phyloP scores from a whole-genome alignment of 345 rosid species.

The Gossypium herbaceum region DNA sequence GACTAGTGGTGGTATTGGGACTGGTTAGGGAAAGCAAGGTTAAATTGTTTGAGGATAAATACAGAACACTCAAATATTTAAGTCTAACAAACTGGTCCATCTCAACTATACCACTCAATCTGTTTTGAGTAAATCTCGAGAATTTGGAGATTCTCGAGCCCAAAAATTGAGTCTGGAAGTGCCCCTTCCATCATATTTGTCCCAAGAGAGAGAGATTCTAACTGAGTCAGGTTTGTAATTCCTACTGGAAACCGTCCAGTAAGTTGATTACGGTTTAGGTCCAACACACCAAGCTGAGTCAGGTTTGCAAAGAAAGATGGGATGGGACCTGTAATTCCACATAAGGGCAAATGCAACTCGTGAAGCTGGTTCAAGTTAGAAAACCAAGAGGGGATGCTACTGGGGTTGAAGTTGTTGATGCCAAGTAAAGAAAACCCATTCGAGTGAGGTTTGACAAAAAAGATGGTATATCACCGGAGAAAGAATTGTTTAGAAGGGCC shows the following conservation, averaged over 20 bases:
- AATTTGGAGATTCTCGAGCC: not conserved
- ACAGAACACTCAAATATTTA: not conserved
- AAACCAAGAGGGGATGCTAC: slow-evolving; percentile 6
- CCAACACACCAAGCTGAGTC: not conserved
- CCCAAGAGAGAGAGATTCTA: not conserved
- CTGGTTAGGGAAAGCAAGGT: not conserved
- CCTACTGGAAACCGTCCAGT: not conserved
- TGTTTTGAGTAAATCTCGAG: not conserved
- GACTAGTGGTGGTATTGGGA: not conserved
- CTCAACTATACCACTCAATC: slow-evolving; percentile 6
- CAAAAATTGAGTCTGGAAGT: slow-evolving; percentile 7
- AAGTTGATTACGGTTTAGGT: not conserved
- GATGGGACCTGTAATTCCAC: not conserved
- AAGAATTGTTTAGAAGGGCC: fast-evolving
- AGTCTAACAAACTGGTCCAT: not conserved
- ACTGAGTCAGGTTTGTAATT: not conserved
- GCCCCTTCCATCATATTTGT: slow-evolving; percentile 5
- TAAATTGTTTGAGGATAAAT: not conserved
- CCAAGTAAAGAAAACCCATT: not conserved
- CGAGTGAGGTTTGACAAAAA: slow-evolving; percentile 14
- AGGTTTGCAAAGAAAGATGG: not conserved
- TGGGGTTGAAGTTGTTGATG: not conserved
- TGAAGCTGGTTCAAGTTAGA: not conserved
- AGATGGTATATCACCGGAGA: slow-evolving; percentile 16
- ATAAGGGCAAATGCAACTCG: not conserved